These are phyloP conservation scores for Spinacia oleracea DNA, from an alignment of 179 eudicot genomes.

Conservation along the genomic window DNA sequence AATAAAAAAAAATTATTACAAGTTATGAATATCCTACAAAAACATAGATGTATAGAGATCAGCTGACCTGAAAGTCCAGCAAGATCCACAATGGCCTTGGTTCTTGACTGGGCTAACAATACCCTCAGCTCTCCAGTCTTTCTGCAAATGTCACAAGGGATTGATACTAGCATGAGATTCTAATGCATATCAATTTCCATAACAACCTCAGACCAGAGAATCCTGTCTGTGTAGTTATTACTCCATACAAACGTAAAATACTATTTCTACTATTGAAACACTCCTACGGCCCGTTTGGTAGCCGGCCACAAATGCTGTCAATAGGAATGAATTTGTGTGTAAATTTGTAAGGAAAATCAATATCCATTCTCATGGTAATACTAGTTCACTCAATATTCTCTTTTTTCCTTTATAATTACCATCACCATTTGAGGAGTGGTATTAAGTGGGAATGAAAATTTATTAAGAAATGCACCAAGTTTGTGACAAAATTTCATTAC, in stretches of 20 bases:
- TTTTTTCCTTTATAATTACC: too few species aligned
- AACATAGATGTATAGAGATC: not conserved
- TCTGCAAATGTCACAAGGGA: constrained; percentile 44
- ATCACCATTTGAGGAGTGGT: too few species aligned
- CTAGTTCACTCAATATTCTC: too few species aligned
- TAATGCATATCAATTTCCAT: not conserved
- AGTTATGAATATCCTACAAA: not conserved
- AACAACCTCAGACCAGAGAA: not conserved
- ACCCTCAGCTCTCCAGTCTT: constrained; percentile 91
- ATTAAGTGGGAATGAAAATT: too few species aligned
- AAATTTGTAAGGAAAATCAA: too few species aligned
- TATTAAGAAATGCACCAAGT: too few species aligned
- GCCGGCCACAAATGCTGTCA: too few species aligned
- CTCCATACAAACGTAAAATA: not conserved
- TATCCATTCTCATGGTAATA: too few species aligned
- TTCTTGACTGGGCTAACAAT: constrained; percentile 90
- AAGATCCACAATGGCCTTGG: constrained; percentile 92
- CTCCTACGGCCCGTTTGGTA: too few species aligned
- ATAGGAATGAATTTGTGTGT: too few species aligned
- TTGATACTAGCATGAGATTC: constrained; percentile 18
- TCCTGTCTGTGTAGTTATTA: not conserved
- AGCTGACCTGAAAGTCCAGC: constrained; percentile 97
- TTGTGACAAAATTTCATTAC: too few species aligned
- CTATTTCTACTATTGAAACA: not conserved
- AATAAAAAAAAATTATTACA: not conserved